A percentile compares a stretch with the other conserved stretches of the same genome.
Conservation (phyloP, 148 eudicot species). For the Silene conica region DNA sequence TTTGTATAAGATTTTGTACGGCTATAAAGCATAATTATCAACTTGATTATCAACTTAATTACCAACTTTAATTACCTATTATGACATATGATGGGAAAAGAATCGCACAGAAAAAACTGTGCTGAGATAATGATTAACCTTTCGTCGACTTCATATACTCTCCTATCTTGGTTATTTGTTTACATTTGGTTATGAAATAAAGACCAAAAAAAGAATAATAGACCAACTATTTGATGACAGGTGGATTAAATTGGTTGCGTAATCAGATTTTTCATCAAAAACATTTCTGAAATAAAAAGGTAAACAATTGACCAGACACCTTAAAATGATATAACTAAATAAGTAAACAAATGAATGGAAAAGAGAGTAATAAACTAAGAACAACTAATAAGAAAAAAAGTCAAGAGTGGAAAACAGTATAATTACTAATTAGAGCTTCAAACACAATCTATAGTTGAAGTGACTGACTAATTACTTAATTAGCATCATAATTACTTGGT, state of each 20-base stretch:
- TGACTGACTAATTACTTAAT: conserved; percentile 9
- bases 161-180: too few species aligned
- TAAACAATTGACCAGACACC: too few species aligned
- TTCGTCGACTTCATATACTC: conserved; percentile 14
- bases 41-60: not conserved
- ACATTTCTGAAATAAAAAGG: too few species aligned
- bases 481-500: conserved; percentile 1
- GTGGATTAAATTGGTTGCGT: too few species aligned
- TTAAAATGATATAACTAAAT: too few species aligned
- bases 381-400: conserved; percentile 5
- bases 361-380: conserved; percentile 3
- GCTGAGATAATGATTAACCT: conserved; percentile 23
- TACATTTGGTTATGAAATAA: too few species aligned
- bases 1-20: not conserved
- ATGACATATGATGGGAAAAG: not conserved
- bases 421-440: conserved; percentile 30
- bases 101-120: conserved; percentile 4
- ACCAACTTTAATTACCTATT: not conserved
- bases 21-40: not conserved
- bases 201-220: too few species aligned
- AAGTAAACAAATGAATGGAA: too few species aligned
- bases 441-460: conserved; percentile 21
- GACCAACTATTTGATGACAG: too few species aligned
- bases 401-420: conserved; percentile 34
- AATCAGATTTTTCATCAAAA: too few species aligned